Conservation (phyloP, 495 filamentous ascomycete genomes). For the Podospora comata region DNA sequence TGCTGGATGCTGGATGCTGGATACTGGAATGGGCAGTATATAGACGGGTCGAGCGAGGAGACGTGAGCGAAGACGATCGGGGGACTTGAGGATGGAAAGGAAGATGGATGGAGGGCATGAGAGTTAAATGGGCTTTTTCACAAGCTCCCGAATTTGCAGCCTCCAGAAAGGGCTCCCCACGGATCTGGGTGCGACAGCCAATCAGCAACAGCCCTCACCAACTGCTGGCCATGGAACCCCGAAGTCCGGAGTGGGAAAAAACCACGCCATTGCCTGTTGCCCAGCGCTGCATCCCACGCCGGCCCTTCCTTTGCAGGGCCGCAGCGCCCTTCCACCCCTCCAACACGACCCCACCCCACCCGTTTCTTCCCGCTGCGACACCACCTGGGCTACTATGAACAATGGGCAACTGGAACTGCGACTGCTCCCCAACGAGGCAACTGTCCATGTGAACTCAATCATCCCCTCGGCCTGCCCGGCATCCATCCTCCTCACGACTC, state of each 20-base stretch:
- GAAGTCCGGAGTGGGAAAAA: constrained; percentile 18
- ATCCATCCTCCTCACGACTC: background rate
- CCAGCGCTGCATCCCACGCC: constrained; percentile 13
- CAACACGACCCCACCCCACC: constrained; percentile 10
- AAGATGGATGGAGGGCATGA: constrained; percentile 11
- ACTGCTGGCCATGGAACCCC: constrained; percentile 9
- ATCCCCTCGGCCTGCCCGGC: background rate
- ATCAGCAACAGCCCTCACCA: background rate
- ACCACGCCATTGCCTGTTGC: constrained; percentile 18
- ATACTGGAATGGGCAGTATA: background rate
- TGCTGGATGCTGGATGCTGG: background rate
- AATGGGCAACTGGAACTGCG: background rate
- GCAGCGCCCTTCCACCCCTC: background rate
- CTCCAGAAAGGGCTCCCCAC: constrained; percentile 13
- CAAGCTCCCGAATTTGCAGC: constrained; percentile 20
- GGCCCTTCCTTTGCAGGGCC: background rate
- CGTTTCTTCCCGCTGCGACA: constrained; percentile 19
- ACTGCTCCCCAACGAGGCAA: constrained; percentile 2
- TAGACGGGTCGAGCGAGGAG: constrained; percentile 36
- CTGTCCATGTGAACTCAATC: background rate
- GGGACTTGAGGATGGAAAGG: constrained; percentile 4
- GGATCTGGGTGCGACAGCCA: constrained; percentile 1
- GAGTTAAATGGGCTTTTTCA: constrained; percentile 21
- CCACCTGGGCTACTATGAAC: too few relatives aligned
- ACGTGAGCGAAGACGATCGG: constrained; percentile 18